These are phyloP conservation scores for Septoria linicola DNA, from an alignment of 2,329 filamentous ascomycete genomes.

Conservation along the genomic window DNA sequence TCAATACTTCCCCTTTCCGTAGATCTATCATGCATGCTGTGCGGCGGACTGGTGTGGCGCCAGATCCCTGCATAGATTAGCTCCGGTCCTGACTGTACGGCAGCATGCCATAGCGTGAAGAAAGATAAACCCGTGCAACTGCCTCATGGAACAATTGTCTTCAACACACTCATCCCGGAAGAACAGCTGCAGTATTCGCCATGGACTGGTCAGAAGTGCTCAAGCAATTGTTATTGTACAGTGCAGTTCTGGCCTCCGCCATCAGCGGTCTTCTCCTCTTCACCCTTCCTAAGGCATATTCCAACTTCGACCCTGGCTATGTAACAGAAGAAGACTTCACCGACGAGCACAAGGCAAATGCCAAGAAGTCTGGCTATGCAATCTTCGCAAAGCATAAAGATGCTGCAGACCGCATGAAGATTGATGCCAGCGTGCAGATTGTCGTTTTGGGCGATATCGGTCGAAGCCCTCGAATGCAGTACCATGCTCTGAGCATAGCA, in stretches of 20 bases:
- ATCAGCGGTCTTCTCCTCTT: conserved; percentile 52
- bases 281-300: conserved; percentile 55
- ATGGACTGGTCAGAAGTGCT: conserved; percentile 29
- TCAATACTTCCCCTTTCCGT: too few relatives aligned
- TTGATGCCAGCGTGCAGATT: conserved; percentile 66
- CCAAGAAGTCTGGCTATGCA: conserved; percentile 35
- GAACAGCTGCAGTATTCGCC: neutral
- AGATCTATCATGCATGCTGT: too few relatives aligned
- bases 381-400: conserved; percentile 32
- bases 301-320: conserved; percentile 37
- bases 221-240: conserved; percentile 42
- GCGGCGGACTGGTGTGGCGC: neutral
- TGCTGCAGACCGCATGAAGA: conserved; percentile 31
- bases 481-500: conserved; percentile 90
- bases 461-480: conserved; percentile 95
- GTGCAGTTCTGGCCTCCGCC: conserved; percentile 47
- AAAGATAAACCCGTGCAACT: too few relatives aligned
- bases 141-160: too few relatives aligned
- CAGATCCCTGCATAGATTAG: too few relatives aligned
- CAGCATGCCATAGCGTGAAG: conserved; percentile 5
- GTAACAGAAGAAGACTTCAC: conserved; percentile 33
- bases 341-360: conserved; percentile 27
- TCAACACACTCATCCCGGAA: too few relatives aligned
- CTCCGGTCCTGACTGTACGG: neutral
- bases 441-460: conserved; percentile 94